Evolutionary conservation across 2,329 filamentous ascomycete species (phyloP), one percentile per base, ranked within the genome.

Genomic region (Rachicladosporium sp.): DNA sequence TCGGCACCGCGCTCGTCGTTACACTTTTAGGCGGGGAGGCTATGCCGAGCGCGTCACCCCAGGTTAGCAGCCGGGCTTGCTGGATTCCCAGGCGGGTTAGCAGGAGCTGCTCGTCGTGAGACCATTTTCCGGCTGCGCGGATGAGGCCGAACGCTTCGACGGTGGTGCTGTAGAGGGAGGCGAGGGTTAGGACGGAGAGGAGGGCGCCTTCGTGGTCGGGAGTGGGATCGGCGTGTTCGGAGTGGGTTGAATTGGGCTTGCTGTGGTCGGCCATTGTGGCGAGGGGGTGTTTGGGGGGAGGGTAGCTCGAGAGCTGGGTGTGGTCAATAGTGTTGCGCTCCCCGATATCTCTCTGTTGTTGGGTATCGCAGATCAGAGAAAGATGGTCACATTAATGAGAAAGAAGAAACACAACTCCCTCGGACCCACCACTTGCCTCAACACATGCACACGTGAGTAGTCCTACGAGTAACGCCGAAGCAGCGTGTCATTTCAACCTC

Each of bases 81-180:
- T 68, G 62, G 15, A 69, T 57, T 38, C 66, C 66, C 4, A 69
- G 52, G 38, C 61, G 59, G 3, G 61, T 55, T 21, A 68, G 56
- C 13, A 63, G 56, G 13, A 66, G 56, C 44, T 65, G 64, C 45
- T 69, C 65, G 10, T 56, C 53, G 42, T 58, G 60, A 31, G 65
- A 58, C 47, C 60, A 61, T 42, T 64, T 57, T 35, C 63, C 62
- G 35, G 55, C 52, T 1, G 64, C 61, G 40, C 66, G 61, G 40
- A 69, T 63, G 19, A 65, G 55, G 30, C 63, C 63, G 52, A 68
- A 67, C 15, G 62, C 63, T 47, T 68, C 66, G 33, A 67, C 64
- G 43, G 64, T 67, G 34, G 60, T 62, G 50, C 63, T 65, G 58
- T 68, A 68, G 27, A 67, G 58, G 21, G 53, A 60, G 15, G 65